These are phyloP conservation scores for Aspergillus funiculosus DNA, from an alignment of 495 filamentous ascomycete species.

Conservation along the genomic window DNA sequence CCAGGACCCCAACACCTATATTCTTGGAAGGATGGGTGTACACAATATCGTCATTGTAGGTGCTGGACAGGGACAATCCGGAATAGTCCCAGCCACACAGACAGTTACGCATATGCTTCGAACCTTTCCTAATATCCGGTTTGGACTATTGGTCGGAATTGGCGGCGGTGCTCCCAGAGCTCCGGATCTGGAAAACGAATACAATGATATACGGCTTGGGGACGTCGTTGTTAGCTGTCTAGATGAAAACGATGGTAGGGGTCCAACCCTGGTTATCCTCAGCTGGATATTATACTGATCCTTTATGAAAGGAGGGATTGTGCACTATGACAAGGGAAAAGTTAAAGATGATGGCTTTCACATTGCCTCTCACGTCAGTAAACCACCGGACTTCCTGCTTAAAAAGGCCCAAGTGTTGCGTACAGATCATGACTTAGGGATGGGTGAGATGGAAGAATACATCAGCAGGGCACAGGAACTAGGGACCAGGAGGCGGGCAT, in stretches of 20 bases:
- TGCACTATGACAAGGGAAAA: constrained; percentile 1
- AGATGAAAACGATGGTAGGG: constrained; percentile 9
- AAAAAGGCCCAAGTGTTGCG: neutral
- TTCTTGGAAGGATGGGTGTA: constrained; percentile 27
- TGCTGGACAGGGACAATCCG: neutral
- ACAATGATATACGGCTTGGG: constrained; percentile 29
- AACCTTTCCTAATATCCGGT: constrained; percentile 32
- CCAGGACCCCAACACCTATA: constrained; percentile 30
- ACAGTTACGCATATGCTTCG: constrained; percentile 19
- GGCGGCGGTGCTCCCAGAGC: constrained; percentile 26
- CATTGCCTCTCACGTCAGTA: neutral
- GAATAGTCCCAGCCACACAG: neutral
- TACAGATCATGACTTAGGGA: neutral
- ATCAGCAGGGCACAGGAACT: neutral
- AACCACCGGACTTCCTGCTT: neutral
- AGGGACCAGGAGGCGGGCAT: neutral
- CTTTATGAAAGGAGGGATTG: neutral
- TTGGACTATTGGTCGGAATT: constrained; percentile 43
- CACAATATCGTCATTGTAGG: constrained; percentile 38
- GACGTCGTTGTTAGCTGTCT: constrained; percentile 35
- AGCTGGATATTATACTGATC: neutral
- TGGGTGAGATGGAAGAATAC: neutral
- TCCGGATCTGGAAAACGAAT: neutral
- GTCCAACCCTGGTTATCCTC: neutral
- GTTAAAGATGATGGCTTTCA: neutral